Evolutionary conservation across 1,139 yeast genomes (phyloP), one percentile per base, ranked within the genome.

Genomic region (Nakaseomyces uthaithaninus): DNA sequence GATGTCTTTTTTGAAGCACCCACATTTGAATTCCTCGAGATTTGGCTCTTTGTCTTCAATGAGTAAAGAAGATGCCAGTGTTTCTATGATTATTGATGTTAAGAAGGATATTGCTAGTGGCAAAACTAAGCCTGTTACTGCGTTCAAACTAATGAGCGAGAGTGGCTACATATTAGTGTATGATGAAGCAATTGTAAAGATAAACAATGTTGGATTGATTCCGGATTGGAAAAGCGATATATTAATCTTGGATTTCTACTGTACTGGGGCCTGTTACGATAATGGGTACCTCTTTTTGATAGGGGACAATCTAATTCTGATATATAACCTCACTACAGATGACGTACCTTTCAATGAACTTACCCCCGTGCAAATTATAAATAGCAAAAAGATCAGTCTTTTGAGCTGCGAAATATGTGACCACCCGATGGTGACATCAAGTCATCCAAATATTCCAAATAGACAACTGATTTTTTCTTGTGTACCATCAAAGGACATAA

Each of bases 271-370:
- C 5, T 71, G 80, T 0, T 71, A 79, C 43, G 63, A 65, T 37
- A 69, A 75, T 37, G 81, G 82, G 36, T 74, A 74, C 53, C 64
- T 86, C 43, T 66, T 85, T 27, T 61, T 82, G 10, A 70, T 77
- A 20, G 77, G 82, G 40, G 78, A 77, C 19, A 91, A 83, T 48
- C 71, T 78, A 40, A 68, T 85, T 11, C 95, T 86, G 53, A 69
- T 86, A 2, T 77, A 80, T 71, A 65, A 64, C 24, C 68, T 75
- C 2, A 55, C 71, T 17, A 74, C 75, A 41, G 36, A 47, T 2
- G 55, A 57, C 1, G 31, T 33, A 1, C 39, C 42, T 14, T 51
- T 64, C 30, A 46, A 54, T 17, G 53, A 49, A 17, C 43, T 56
- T 33, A 68, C 69, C 34, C 72, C 86, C 19, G 71, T 77, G 33